Evolutionary conservation across 257 asterid genomes (phyloP), one percentile per base, ranked within the genome.

Genomic region (Scutellaria minor): DNA sequence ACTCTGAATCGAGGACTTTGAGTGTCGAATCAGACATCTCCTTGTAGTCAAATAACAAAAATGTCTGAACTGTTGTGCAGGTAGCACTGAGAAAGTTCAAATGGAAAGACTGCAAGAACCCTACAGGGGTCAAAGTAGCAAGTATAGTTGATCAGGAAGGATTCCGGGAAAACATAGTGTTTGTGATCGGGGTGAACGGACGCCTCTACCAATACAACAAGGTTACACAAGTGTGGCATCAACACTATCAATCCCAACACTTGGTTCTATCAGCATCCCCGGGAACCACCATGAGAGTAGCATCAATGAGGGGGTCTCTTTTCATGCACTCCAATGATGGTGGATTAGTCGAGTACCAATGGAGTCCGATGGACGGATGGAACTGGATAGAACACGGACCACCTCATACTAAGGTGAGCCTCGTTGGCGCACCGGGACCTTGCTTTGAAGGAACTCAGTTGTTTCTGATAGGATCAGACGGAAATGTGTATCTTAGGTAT

Each of bases 341-440:
- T 12, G 88, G 90, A 20, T 80, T 93, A 2, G 92, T 90, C 5
- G 97, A 93, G 47, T 93, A 93, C 68, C 83, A 80, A 6, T 90
- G 95, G 96, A 82, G 82, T 54, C 55, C 84, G 7, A 41, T 44
- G 22, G 89, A 86, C 7, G 94, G 96, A 10, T 93, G 97, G 97
- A 74, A 85, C 65, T 93, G 97, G 98, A 78, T 93, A 27, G 98
- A 93, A 64, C 98, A 93, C 6, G 98, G 98, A 55, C 78, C 87
- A 1, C 96, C 96, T 7, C 55, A 58, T 52, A 79, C 79, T 9
- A 86, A 80, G 52, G 92, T 89, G 56, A 73, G 80, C 3, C 68
- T 90, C 24, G 88, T 82, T 27, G 96, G 98, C 15, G 86, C 97
- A 27, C 96, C 96, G 2, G 97, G 98, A 3, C 98, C 98, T n/a